These are phyloP conservation scores for Auricularia sp. DNA, from an alignment of 768 basidiomycete species.

Conservation along the genomic window DNA sequence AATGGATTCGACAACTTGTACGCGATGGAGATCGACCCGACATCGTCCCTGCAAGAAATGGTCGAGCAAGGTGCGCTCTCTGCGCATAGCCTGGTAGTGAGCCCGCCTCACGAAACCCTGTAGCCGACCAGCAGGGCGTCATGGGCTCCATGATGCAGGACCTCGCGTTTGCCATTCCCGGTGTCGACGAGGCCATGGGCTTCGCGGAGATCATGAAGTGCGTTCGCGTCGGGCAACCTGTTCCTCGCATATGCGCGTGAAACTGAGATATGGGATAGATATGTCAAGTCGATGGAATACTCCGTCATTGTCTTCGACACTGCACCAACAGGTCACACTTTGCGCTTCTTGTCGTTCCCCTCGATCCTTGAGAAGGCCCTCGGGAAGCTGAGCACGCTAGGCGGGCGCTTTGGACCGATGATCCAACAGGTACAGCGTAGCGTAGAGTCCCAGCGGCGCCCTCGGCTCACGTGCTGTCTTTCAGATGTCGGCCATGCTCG, in stretches of 20 bases:
- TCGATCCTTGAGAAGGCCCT: conserved; percentile 95
- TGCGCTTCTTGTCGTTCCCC: conserved; percentile 98
- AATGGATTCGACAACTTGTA: conserved; percentile 94
- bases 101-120: neutral
- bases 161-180: conserved; percentile 96
- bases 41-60: conserved; percentile 97
- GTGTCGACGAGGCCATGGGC: conserved; percentile 99
- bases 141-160: conserved; percentile 99
- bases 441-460: neutral
- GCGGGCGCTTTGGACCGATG: conserved; percentile 95
- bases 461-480: neutral
- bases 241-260: neutral
- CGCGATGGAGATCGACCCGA: conserved; percentile 99
- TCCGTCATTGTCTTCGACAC: conserved; percentile 99
- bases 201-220: conserved; percentile 99
- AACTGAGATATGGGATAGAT: conserved; percentile 36
- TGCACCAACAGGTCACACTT: conserved; percentile 95
- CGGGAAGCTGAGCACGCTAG: conserved; percentile 87
- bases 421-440: conserved; percentile 54
- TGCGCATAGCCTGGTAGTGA: conserved; percentile 1
- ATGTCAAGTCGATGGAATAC: conserved; percentile 99
- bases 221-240: conserved; percentile 15
- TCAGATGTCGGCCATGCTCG: conserved; percentile 95
- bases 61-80: conserved; percentile 75
- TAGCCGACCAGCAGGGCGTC: conserved; percentile 82